A percentile compares a stretch with the other conserved stretches of the same genome.
These are phyloP conservation scores for Ophiostoma pallidulum DNA, from an alignment of 2,329 filamentous ascomycete species.

Conservation along the genomic window DNA sequence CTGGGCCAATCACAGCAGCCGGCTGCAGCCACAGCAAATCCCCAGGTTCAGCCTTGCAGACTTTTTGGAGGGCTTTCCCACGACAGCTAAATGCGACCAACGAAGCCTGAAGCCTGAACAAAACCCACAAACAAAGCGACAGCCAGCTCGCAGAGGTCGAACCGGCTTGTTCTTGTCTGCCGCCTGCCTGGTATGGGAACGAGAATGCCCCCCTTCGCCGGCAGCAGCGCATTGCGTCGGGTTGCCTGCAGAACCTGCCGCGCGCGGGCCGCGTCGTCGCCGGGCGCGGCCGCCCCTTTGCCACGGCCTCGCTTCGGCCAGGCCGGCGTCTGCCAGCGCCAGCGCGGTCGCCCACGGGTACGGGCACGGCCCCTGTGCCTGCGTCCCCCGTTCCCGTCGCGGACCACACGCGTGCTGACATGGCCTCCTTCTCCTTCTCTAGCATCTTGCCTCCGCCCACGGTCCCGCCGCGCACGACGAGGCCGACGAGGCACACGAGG, in stretches of 20 bases:
- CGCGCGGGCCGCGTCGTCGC: not conserved
- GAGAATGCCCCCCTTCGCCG: conserved; percentile 8
- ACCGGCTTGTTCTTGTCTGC: too few species aligned
- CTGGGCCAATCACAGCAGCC: not conserved
- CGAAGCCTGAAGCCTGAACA: too few species aligned
- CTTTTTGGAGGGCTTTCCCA: not conserved
- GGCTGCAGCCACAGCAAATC: not conserved
- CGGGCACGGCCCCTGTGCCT: too few species aligned
- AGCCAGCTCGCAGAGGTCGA: too few species aligned
- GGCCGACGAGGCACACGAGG: not conserved
- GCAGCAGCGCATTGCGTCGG: conserved; percentile 2
- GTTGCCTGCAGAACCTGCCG: conserved; percentile 1
- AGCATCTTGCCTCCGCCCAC: not conserved
- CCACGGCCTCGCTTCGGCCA: not conserved
- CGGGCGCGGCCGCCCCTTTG: not conserved
- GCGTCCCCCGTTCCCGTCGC: too few species aligned
- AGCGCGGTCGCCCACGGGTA: too few species aligned
- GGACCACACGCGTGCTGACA: too few species aligned
- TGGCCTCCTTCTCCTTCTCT: too few species aligned
- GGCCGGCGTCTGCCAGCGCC: too few species aligned
- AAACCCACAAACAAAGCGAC: too few species aligned
- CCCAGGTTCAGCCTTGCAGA: not conserved
- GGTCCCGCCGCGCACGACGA: not conserved
- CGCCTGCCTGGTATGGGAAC: too few species aligned
- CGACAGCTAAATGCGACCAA: not conserved